Conservation (phyloP, 2,329 filamentous ascomycete species). For the Ophiostoma himal-ulmi region DNA sequence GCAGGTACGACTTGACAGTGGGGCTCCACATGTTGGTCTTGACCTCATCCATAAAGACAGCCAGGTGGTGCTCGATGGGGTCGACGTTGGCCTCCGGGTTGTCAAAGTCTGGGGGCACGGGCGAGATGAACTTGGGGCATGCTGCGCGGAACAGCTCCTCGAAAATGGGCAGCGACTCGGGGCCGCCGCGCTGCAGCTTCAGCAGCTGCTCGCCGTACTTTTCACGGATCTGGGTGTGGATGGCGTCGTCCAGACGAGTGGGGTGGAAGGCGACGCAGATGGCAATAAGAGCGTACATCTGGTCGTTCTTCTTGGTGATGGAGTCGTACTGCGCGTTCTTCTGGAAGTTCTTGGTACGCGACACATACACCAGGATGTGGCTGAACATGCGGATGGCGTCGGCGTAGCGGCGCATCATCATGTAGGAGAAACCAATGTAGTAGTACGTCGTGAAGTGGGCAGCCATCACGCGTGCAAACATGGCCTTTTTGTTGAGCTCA, state of each 20-base stretch:
- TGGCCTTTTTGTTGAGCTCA: slow-evolving; percentile 99
- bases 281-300: slow-evolving; percentile 98
- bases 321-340: slow-evolving; percentile 98
- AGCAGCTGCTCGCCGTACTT: slow-evolving; percentile 99
- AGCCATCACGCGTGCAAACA: slow-evolving; percentile 97
- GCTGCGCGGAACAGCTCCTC: slow-evolving; percentile 96
- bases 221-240: slow-evolving; percentile 94
- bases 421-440: slow-evolving; percentile 99
- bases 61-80: slow-evolving; percentile 92
- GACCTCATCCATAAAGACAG: slow-evolving; percentile 99
- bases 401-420: slow-evolving; percentile 99
- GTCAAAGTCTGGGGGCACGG: slow-evolving; percentile 94
- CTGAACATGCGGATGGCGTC: slow-evolving; percentile 99
- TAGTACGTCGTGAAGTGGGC: slow-evolving; percentile 99
- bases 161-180: slow-evolving; percentile 90
- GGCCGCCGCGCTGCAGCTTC: slow-evolving; percentile 91
- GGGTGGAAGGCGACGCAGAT: slow-evolving; percentile 99
- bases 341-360: slow-evolving; percentile 99
- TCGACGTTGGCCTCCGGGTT: slow-evolving; percentile 94
- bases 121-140: slow-evolving; percentile 99
- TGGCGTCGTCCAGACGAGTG: slow-evolving; percentile 94
- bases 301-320: slow-evolving; percentile 99
- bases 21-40: slow-evolving; percentile 99
- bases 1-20: slow-evolving; percentile 96
- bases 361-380: slow-evolving; percentile 98